Conservation (phyloP, 2,329 filamentous ascomycete species). For the Phialemonium atrogriseum region DNA sequence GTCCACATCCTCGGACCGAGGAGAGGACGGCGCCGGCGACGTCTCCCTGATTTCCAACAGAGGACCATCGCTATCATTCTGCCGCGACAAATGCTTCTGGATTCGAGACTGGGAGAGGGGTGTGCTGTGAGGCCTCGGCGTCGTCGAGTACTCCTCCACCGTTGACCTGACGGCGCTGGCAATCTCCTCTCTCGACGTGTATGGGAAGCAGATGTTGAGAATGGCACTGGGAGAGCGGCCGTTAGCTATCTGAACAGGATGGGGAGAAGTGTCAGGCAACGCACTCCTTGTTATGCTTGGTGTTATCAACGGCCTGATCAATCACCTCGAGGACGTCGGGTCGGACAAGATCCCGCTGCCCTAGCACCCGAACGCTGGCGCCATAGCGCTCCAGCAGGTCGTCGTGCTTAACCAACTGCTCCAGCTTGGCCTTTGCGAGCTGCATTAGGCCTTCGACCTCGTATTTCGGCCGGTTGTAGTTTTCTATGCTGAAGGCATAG, state of each 20-base stretch:
- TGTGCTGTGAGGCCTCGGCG: slow-evolving; percentile 55
- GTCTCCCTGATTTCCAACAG: slow-evolving; percentile 41
- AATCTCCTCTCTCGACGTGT: slow-evolving; percentile 93
- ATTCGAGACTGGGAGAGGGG: slow-evolving; percentile 86
- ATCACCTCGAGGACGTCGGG: slow-evolving; percentile 84
- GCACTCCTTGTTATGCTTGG: slow-evolving; percentile 75
- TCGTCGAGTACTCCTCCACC: slow-evolving; percentile 76
- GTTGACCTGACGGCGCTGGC: slow-evolving; percentile 82
- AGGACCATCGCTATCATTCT: slow-evolving; percentile 38
- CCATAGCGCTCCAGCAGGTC: slow-evolving; percentile 90
- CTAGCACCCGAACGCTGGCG: slow-evolving; percentile 75
- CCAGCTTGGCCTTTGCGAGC: slow-evolving; percentile 90
- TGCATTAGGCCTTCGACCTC: slow-evolving; percentile 97
- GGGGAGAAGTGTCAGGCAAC: slow-evolving; percentile 12
- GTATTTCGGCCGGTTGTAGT: slow-evolving; percentile 94
- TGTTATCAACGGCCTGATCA: slow-evolving; percentile 77
- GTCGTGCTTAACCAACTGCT: slow-evolving; percentile 86
- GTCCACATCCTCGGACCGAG: slow-evolving; percentile 38
- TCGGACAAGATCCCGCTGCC: slow-evolving; percentile 74
- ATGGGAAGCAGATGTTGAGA: slow-evolving; percentile 95
- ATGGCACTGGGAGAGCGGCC: slow-evolving; percentile 32
- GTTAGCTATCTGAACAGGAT: neutral
- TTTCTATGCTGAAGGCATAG: slow-evolving; percentile 98
- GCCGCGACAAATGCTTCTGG: slow-evolving; percentile 71
- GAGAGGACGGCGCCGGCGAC: slow-evolving; percentile 33